These are phyloP conservation scores for Breviolum minutum DNA, from an alignment of 73 alveolate species.

Conservation along the genomic window DNA sequence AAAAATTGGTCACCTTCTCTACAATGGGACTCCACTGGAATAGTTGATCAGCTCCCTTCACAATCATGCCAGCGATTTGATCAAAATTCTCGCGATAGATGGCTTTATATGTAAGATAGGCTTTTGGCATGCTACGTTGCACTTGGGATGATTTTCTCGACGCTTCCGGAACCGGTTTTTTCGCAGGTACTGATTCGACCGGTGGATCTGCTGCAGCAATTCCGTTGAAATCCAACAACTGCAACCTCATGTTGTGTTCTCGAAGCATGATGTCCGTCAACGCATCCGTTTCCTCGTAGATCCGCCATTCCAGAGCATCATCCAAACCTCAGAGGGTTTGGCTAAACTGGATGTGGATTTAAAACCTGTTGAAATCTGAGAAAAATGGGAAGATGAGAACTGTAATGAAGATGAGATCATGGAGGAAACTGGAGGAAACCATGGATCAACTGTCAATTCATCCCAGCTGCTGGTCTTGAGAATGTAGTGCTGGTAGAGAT, in stretches of 20 bases:
- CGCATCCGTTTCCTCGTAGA: conserved; percentile 19
- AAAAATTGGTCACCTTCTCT: conserved; percentile 28
- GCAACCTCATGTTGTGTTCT: conserved; percentile 46
- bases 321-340: conserved; percentile 39
- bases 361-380: no score
- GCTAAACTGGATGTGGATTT: no score
- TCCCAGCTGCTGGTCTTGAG: no score
- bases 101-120: neutral
- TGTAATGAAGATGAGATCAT: no score
- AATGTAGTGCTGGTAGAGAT: no score
- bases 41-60: conserved; percentile 25
- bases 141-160: neutral
- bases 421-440: no score
- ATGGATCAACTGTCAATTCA: no score
- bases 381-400: no score
- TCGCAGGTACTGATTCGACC: neutral
- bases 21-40: conserved; percentile 13
- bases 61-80: conserved; percentile 17
- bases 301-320: conserved; percentile 12
- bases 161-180: neutral
- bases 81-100: conserved; percentile 11
- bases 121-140: neutral
- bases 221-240: neutral
- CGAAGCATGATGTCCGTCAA: conserved; percentile 35
- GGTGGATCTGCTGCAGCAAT: neutral